Conservation (phyloP, 495 filamentous ascomycete genomes). For the Annulohypoxylon nitens region DNA sequence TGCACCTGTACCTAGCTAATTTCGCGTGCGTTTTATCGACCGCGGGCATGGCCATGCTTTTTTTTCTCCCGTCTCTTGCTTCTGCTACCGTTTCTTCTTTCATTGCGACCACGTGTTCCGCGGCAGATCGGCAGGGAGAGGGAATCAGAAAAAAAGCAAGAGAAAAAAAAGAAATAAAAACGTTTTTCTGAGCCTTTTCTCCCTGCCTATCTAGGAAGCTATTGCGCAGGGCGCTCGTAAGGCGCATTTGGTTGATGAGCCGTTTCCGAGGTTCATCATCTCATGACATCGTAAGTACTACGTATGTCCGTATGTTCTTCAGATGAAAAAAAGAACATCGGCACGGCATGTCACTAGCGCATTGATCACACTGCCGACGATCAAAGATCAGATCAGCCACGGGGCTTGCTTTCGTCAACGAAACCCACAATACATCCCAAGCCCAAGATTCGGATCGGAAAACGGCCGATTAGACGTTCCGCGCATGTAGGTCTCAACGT, state of each 20-base stretch:
- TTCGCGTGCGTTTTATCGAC: slow-evolving; percentile 12
- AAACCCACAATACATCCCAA: neutral
- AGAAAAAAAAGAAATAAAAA: neutral
- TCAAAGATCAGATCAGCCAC: slow-evolving; percentile 25
- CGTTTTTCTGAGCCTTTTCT: slow-evolving; percentile 10
- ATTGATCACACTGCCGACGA: slow-evolving; percentile 7
- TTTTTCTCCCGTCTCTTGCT: neutral
- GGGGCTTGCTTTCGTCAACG: neutral
- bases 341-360: neutral
- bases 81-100: neutral
- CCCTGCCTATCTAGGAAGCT: neutral
- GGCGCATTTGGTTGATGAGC: neutral
- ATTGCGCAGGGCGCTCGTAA: neutral
- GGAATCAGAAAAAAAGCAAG: neutral
- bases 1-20: neutral
- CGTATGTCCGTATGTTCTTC: neutral
- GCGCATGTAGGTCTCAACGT: neutral
- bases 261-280: neutral
- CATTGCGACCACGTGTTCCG: slow-evolving; percentile 1
- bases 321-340: neutral
- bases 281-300: neutral
- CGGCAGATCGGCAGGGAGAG: neutral
- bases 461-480: slow-evolving; percentile 29
- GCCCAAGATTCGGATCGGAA: slow-evolving; percentile 19
- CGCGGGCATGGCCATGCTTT: neutral